Conservation (phyloP, 2,329 filamentous ascomycete species). For the Talaromyces pinophilus region DNA sequence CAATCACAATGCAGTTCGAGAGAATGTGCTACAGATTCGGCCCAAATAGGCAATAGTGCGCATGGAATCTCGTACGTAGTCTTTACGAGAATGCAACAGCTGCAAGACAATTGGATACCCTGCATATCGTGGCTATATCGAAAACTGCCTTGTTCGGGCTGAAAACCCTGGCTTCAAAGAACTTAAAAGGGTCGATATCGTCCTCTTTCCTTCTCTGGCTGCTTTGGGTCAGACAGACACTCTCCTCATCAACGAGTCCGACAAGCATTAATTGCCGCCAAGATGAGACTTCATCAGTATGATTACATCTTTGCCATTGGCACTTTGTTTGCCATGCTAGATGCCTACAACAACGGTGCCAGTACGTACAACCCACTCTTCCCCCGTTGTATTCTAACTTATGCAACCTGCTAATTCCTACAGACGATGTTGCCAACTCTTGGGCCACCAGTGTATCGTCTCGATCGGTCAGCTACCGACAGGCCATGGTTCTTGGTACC, state of each 20-base stretch:
- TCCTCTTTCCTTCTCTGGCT: constrained; percentile 6
- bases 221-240: not conserved
- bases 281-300: constrained; percentile 61
- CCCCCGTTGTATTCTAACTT: not conserved
- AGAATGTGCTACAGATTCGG: constrained; percentile 2
- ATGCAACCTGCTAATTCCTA: not conserved
- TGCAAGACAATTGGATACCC: constrained; percentile 2
- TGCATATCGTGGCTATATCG: not conserved
- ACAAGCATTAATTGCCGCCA: constrained; percentile 32
- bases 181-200: constrained; percentile 9
- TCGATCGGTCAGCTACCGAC: constrained; percentile 52
- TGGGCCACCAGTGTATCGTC: constrained; percentile 82
- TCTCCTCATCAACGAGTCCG: constrained; percentile 2
- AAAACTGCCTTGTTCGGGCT: not conserved
- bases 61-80: not conserved
- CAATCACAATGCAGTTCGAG: constrained; percentile 5
- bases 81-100: constrained; percentile 1
- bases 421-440: constrained; percentile 80
- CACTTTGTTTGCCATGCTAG: constrained; percentile 73
- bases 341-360: constrained; percentile 77
- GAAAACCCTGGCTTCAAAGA: not conserved
- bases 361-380: constrained; percentile 54
- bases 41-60: constrained; percentile 9
- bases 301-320: constrained; percentile 74
- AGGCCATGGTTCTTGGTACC: constrained; percentile 22